Conservation (phyloP, 768 basidiomycete species). For the Ephemerocybe angulata region DNA sequence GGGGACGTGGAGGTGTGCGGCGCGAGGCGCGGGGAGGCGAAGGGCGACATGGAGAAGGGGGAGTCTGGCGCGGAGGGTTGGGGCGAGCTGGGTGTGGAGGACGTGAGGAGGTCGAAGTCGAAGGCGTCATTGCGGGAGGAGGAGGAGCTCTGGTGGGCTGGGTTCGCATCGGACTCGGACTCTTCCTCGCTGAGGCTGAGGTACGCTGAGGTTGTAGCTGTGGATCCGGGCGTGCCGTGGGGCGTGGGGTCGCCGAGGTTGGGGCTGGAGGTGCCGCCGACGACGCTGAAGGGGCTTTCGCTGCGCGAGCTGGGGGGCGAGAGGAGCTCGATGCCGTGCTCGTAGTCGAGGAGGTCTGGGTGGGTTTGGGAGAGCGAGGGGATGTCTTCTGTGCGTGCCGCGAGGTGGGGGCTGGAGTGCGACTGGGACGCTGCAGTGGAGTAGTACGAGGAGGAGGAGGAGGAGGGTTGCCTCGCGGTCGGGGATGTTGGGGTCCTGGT, state of each 20-base stretch:
- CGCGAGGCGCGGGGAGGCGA: conserved; percentile 10
- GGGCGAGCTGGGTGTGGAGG: neutral
- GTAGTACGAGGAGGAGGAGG: neutral
- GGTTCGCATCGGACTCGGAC: neutral
- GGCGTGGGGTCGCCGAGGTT: neutral
- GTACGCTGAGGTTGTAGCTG: neutral
- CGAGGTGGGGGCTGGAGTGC: conserved; percentile 5
- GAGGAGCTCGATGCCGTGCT: conserved; percentile 40
- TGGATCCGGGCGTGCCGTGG: neutral
- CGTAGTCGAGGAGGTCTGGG: conserved; percentile 40
- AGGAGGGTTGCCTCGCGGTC: neutral
- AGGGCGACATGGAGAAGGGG: conserved; percentile 11
- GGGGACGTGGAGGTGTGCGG: conserved; percentile 6
- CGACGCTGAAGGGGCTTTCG: conserved; percentile 36
- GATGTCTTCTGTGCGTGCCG: conserved; percentile 18
- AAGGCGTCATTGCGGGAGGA: neutral
- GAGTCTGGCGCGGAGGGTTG: conserved; percentile 7
- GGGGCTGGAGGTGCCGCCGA: neutral
- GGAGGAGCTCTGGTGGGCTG: neutral
- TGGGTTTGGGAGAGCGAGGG: conserved; percentile 42
- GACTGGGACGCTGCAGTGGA: neutral
- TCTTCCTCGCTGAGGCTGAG: neutral
- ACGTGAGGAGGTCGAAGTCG: neutral
- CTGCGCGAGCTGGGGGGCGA: conserved; percentile 43
- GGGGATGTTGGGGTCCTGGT: neutral